Conservation (phyloP, 805 yeast genomes). For the Phaffomyces antillensis region DNA sequence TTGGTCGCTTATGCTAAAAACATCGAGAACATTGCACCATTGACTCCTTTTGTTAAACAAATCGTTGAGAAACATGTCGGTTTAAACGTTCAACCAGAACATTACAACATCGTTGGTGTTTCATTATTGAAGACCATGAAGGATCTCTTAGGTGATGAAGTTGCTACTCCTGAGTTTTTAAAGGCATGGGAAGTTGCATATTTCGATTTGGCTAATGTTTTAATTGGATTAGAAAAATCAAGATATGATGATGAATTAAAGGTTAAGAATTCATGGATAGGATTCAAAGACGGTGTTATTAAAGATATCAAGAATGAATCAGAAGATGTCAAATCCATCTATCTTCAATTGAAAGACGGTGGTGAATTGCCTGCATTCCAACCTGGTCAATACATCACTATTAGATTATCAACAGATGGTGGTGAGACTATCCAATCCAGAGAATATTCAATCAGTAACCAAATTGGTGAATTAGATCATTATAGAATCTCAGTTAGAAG, state of each 20-base stretch:
- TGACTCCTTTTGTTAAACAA: conserved; percentile 46
- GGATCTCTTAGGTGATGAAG: conserved; percentile 44
- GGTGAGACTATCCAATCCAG: conserved; percentile 40
- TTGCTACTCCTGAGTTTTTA: conserved; percentile 53
- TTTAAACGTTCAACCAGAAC: conserved; percentile 53
- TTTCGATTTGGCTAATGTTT: conserved; percentile 50
- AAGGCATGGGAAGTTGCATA: conserved; percentile 65
- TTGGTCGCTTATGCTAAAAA: conserved; percentile 54
- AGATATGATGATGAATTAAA: conserved; percentile 32
- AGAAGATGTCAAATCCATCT: conserved; percentile 41
- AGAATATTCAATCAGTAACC: conserved; percentile 51
- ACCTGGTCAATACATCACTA: conserved; percentile 35
- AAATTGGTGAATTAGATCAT: conserved; percentile 24
- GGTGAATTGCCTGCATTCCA: conserved; percentile 24
- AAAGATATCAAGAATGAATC: conserved; percentile 36
- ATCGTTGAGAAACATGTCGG: conserved; percentile 64
- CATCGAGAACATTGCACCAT: conserved; percentile 50
- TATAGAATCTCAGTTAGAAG: conserved; percentile 54
- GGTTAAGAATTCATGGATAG: conserved; percentile 45
- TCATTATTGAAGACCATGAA: conserved; percentile 47
- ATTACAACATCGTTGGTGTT: conserved; percentile 58
- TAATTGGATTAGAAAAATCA: conserved; percentile 47
- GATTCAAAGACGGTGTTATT: conserved; percentile 47
- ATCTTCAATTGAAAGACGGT: conserved; percentile 40
- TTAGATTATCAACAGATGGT: conserved; percentile 28